Percentiles rank a stretch among this genome's conserved stretches.
Conservation (phyloP, 1,284 basidiomycete species). For the Irpex sp. region DNA sequence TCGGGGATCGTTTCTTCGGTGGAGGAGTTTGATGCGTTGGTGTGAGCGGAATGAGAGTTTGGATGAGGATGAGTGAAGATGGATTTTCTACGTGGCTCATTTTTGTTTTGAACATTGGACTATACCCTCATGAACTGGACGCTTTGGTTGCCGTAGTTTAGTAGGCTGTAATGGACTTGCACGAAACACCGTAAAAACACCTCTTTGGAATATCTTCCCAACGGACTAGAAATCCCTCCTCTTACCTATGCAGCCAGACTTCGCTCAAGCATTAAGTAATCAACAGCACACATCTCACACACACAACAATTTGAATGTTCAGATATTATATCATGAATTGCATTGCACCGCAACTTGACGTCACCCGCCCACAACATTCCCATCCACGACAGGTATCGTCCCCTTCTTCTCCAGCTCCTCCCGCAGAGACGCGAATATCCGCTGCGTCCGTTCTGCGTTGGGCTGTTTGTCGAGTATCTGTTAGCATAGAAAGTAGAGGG, state of each 20-base stretch:
- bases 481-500: not conserved
- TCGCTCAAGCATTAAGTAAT: too few relatives aligned
- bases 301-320: too few relatives aligned
- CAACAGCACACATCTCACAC: too few relatives aligned
- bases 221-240: too few relatives aligned
- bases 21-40: conserved; percentile 49
- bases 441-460: conserved; percentile 74
- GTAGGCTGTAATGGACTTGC: not conserved
- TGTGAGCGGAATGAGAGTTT: conserved; percentile 18
- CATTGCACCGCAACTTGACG: not conserved
- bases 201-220: too few relatives aligned
- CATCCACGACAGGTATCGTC: conserved; percentile 33
- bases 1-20: conserved; percentile 46
- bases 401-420: conserved; percentile 68
- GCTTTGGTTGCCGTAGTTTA: not conserved
- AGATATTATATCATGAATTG: too few relatives aligned
- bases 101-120: conserved; percentile 1
- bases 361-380: conserved; percentile 44
- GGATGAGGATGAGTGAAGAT: too few relatives aligned
- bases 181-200: not conserved
- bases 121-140: not conserved
- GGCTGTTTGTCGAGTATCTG: conserved; percentile 42
- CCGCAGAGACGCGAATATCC: conserved; percentile 70
- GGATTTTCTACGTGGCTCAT: not conserved
- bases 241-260: too few relatives aligned